These are phyloP conservation scores for Mycena belliarum DNA, from an alignment of 768 basidiomycete genomes.

Conservation along the genomic window DNA sequence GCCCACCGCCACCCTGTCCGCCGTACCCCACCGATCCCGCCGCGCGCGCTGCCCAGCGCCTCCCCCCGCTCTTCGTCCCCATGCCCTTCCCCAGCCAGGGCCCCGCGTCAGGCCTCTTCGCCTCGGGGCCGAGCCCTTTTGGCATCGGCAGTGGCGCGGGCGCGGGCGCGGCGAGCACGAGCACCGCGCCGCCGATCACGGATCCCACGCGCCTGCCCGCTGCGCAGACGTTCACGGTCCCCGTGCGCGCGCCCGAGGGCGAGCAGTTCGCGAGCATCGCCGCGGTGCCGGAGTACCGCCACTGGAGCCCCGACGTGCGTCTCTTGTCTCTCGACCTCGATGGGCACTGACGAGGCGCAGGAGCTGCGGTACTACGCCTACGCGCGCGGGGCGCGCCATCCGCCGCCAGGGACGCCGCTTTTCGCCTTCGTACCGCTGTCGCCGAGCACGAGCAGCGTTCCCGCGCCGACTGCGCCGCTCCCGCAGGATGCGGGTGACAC, in stretches of 20 bases:
- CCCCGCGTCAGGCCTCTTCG: too few relatives aligned
- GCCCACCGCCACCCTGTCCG: conserved; percentile 37
- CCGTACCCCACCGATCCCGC: conserved; percentile 33
- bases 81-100: conserved; percentile 9
- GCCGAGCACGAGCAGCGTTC: neutral
- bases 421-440: neutral
- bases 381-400: conserved; percentile 25
- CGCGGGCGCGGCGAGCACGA: neutral
- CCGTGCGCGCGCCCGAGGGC: conserved; percentile 2
- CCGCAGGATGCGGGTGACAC: conserved; percentile 25
- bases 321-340: neutral
- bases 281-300: conserved; percentile 28
- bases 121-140: neutral
- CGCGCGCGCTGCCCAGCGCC: conserved; percentile 36
- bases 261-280: conserved; percentile 32
- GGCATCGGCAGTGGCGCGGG: neutral
- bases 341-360: conserved; percentile 17
- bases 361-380: conserved; percentile 37
- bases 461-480: neutral
- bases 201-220: conserved; percentile 25
- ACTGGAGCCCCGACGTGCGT: conserved; percentile 36
- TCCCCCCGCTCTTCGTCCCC: conserved; percentile 43
- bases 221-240: conserved; percentile 31
- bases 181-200: neutral
- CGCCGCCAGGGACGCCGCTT: conserved; percentile 14